Evolutionary conservation across 2,329 filamentous ascomycete species (phyloP).

Genomic region (Sporothrix inflata): DNA sequence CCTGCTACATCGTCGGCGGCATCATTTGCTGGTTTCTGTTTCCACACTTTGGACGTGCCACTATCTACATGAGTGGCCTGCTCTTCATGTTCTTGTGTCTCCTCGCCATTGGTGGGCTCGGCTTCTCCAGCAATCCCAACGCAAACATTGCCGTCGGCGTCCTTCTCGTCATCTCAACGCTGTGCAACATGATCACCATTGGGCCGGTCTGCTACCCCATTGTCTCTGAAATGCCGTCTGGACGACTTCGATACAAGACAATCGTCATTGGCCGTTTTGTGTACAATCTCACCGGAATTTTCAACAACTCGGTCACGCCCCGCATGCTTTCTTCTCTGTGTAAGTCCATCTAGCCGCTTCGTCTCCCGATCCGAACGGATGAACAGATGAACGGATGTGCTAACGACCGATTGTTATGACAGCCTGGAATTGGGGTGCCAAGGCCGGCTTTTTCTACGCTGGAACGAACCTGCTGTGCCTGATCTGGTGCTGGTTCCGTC

Average conservation of each 20-base stretch:
- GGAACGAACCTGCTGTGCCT: conserved; percentile 50
- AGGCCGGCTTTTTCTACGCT: conserved; percentile 52
- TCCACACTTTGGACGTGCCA: conserved; percentile 31
- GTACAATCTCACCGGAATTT: conserved; percentile 38
- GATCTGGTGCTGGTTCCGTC: conserved; percentile 55
- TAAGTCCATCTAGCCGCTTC: conserved; percentile 25
- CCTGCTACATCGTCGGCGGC: conserved; percentile 34
- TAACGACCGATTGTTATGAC: conserved; percentile 39
- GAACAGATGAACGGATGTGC: no score
- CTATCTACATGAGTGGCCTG: conserved; percentile 32
- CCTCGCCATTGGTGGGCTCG: conserved; percentile 35
- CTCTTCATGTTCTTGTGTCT: conserved; percentile 31
- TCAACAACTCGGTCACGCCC: conserved; percentile 18
- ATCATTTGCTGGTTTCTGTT: conserved; percentile 32
- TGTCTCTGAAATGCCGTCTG: conserved; percentile 42
- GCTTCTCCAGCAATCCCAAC: conserved; percentile 11
- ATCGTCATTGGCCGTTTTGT: conserved; percentile 39
- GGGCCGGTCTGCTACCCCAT: conserved; percentile 45
- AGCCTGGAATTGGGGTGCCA: conserved; percentile 53
- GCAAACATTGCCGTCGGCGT: conserved; percentile 26
- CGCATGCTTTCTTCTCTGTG: conserved; percentile 10
- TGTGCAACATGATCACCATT: conserved; percentile 43
- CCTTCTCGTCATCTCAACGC: conserved; percentile 31
- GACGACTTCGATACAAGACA: conserved; percentile 43
- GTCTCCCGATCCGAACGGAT: conserved; percentile 38